Evolutionary conservation across 768 basidiomycete genomes (phyloP), one percentile per base, ranked within the genome.

Genomic region (Suillus subalutaceus): DNA sequence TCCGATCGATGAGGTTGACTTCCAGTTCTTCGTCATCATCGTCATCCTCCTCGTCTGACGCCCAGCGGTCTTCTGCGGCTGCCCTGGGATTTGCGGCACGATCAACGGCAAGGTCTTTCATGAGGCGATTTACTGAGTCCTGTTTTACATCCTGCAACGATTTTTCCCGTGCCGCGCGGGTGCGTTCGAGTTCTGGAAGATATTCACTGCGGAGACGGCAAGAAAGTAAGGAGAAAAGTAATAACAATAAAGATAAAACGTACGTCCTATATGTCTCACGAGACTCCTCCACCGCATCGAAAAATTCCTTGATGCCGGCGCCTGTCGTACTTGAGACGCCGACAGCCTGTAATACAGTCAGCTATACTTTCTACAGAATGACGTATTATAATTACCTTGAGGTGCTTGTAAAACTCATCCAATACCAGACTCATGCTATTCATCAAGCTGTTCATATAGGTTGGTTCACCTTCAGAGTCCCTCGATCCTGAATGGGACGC

Each of bases 401-500:
- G 81, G 70, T 97, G 91, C 78, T 96, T 94, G 80, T 99, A 99
- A 72, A 99, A 99, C 74, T 99, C 97, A 73, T 99, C 97, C 63
- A 99, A 79, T 8, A 99, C 97, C 62, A 99, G 79, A 75, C 96
- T 96, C 97, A 99, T 99, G 74, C 93, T 95, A 70, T 97, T 95
- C 97, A 99, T 99, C 69, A 99, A 81, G 74, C 94, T 96, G 75
- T 94, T 96, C 96, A 98, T 97, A 77, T 98, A 99, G 48, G 92
- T 96, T 58, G 94, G 93, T 73, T 97, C 97, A 61, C 93, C 96
- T 68, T 96, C 91, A 6, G 89, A 83, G 75, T 93, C 90, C 63
- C 85, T 83, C 32, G 85, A 85, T 13, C 88, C 87, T 61, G 82
- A 80, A 72, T 92, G 89, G 2, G 89, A 82, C 4, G 91, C 87